Percentiles rank a stretch among this genome's conserved stretches.
These are phyloP conservation scores for Cladosporium sp. DNA, from an alignment of 2,329 filamentous ascomycete genomes.

Conservation along the genomic window DNA sequence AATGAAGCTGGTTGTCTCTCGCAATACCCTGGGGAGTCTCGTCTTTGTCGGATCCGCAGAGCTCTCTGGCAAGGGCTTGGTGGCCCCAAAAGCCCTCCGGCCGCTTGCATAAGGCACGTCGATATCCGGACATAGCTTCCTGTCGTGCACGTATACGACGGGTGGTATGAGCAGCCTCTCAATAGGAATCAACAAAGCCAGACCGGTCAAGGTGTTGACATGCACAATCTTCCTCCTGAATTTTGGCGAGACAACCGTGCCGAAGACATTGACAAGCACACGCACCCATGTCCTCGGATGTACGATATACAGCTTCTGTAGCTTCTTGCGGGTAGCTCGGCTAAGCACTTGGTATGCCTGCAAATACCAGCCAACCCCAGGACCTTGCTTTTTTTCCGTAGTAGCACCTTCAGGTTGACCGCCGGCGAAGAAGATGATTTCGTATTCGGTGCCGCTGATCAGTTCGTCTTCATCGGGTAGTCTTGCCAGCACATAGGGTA, in stretches of 20 bases:
- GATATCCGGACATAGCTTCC: slow-evolving; percentile 46
- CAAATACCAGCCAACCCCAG: slow-evolving; percentile 54
- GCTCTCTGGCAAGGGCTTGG: slow-evolving; percentile 45
- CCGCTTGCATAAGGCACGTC: slow-evolving; percentile 43
- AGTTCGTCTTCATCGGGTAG: slow-evolving; percentile 54
- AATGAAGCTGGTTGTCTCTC: slow-evolving; percentile 51
- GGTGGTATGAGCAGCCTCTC: slow-evolving; percentile 52
- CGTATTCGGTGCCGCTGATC: slow-evolving; percentile 50
- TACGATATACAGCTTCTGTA: slow-evolving; percentile 55
- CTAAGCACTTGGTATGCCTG: slow-evolving; percentile 55
- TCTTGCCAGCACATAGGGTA: slow-evolving; percentile 53
- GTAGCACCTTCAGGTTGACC: slow-evolving; percentile 44
- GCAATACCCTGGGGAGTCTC: slow-evolving; percentile 48
- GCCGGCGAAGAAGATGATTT: slow-evolving; percentile 56
- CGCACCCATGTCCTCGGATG: slow-evolving; percentile 55
- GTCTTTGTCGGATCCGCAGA: slow-evolving; percentile 37
- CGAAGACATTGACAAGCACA: slow-evolving; percentile 53
- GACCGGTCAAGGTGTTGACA: slow-evolving; percentile 46
- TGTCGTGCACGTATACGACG: slow-evolving; percentile 51
- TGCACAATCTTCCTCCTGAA: slow-evolving; percentile 56
- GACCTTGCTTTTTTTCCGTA: slow-evolving; percentile 42
- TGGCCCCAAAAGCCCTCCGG: slow-evolving; percentile 44
- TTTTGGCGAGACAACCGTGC: slow-evolving; percentile 54
- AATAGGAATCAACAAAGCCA: slow-evolving; percentile 49
- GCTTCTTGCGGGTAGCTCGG: slow-evolving; percentile 51